Base-by-base conservation (phyloP, 176 grass and related monocot genomes). In the Oryza coarctata region DNA sequence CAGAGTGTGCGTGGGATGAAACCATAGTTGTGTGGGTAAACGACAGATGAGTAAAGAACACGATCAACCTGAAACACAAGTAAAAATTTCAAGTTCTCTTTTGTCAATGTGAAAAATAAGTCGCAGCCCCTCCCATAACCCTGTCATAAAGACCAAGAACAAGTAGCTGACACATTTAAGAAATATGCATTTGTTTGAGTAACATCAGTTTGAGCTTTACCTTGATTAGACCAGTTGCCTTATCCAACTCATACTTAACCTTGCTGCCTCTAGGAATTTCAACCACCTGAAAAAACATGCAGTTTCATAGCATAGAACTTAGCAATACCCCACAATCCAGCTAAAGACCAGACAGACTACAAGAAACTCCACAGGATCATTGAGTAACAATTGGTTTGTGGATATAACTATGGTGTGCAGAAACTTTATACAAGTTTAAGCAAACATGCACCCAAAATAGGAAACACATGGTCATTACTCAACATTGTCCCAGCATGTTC, bases 1-100 rank as follows among this genome's bases (percentile, higher is more conserved):
- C 92, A 98, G 62, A 98, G 71, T 10, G 95, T 98, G 60, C 95
- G 90, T 35, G 95, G 95, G 70, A 98, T 98, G 39, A 98, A 98
- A 49, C 95, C 95, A 75, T 98, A 98, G 82, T 98, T 98, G 84
- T 98, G 95, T 52, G 95, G 92, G 87, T 98, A 98, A 27, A 98
- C 95, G 69, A 98, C 95, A 65, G 92, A 98, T 26, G 95, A 98
- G 86, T 98, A 98, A 61, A 98, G 88, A 58, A 98, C 90, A 87
- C 92, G 95, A 79, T 98, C 95, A 68, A 98, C 92, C 95, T 98
- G 93, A 80, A 86, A 92, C 12, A 71, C 23, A 45, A 78, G 32
- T 28, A 63, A 71, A 71, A 69, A 11, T 4, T 72, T 85, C 2
- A 25, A 64, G 60, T 43, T 64, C n/a, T 31, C 20, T 49, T 52